Base-by-base conservation (phyloP, 2,329 filamentous ascomycete species). In the Exophiala oligosperma region DNA sequence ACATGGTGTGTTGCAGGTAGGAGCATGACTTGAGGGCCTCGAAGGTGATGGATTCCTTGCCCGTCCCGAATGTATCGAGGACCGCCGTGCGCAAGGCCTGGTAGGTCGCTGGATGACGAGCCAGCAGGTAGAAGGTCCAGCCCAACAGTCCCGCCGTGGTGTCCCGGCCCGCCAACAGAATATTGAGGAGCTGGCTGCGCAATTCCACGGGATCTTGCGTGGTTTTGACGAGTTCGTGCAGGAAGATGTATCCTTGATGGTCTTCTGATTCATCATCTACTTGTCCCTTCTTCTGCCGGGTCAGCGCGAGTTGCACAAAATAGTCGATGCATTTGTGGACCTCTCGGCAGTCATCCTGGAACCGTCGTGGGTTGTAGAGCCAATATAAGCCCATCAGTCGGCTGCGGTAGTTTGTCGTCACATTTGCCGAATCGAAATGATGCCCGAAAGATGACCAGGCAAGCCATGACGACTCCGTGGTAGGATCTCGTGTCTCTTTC, bases 91-190 rank as follows among this genome's bases (percentile, higher is more conserved):
- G 72, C 1, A 79, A 66, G 41, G 72, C 71, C 3, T 64, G 44
- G 64, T 71, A 76, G 3, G 73, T 69, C 2, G 66, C 51, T 2
- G 71, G 73, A 43, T 77, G 64, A 26, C 71, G 73, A 32, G 77
- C 76, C 2, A 81, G 70, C 60, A 77, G 77, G 57, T 76, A 77
- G 54, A 83, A 79, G 0, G 75, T 72, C 53, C 74, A 79, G 46
- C 77, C 72, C 7, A 79, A 69, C 8, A 76, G 62, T 6, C 71
- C 71, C 7, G 77, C 80, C 1, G 81, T 83, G 1, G 81, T 83
- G 64, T 84, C 81, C 9, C 80, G 76, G 8, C 79, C 80, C 2
- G 81, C 81, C 8, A 81, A 71, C 7, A 83, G 71, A 57, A 83
- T 76, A 60, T 79, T 79, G 35, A 82, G 70, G 4, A 80, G 69